Evolutionary conservation across 2,329 filamentous ascomycete genomes (phyloP).

Genomic region (Trichophyton simii): DNA sequence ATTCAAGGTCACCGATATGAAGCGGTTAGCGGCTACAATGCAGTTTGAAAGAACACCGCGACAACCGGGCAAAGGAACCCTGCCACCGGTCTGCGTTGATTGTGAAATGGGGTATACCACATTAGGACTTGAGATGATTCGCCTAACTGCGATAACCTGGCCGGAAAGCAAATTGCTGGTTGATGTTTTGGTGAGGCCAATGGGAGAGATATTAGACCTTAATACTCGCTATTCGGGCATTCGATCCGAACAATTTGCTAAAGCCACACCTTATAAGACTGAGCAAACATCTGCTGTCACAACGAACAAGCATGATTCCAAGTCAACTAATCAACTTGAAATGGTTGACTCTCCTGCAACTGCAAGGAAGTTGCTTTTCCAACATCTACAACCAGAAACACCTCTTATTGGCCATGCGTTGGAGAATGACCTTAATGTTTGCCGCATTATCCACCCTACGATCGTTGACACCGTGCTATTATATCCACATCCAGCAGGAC

Average conservation of each 20-base stretch:
- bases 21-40: slow-evolving; percentile 62
- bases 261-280: slow-evolving; percentile 47
- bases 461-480: slow-evolving; percentile 77
- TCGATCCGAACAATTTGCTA: slow-evolving; percentile 59
- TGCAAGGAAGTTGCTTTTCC: slow-evolving; percentile 67
- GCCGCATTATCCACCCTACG: slow-evolving; percentile 70
- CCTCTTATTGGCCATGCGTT: slow-evolving; percentile 85
- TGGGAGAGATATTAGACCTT: slow-evolving; percentile 74
- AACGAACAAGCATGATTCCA: slow-evolving; percentile 12
- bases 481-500: slow-evolving; percentile 62
- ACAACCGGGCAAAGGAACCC: slow-evolving; percentile 21
- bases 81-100: slow-evolving; percentile 62
- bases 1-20: slow-evolving; percentile 68
- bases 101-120: slow-evolving; percentile 98
- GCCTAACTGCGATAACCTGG: slow-evolving; percentile 81
- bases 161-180: slow-evolving; percentile 61
- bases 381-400: slow-evolving; percentile 60
- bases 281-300: slow-evolving; percentile 14
- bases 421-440: slow-evolving; percentile 85
- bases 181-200: slow-evolving; percentile 72
- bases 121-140: slow-evolving; percentile 74
- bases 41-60: slow-evolving; percentile 67
- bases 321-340: slow-evolving; percentile 38
- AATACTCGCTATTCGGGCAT: slow-evolving; percentile 91
- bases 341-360: slow-evolving; percentile 63